A percentile compares a stretch with the other conserved stretches of the same genome.
These are phyloP conservation scores for Pythium aquatile DNA, from an alignment of 352 stramenopile species.

Conservation along the genomic window DNA sequence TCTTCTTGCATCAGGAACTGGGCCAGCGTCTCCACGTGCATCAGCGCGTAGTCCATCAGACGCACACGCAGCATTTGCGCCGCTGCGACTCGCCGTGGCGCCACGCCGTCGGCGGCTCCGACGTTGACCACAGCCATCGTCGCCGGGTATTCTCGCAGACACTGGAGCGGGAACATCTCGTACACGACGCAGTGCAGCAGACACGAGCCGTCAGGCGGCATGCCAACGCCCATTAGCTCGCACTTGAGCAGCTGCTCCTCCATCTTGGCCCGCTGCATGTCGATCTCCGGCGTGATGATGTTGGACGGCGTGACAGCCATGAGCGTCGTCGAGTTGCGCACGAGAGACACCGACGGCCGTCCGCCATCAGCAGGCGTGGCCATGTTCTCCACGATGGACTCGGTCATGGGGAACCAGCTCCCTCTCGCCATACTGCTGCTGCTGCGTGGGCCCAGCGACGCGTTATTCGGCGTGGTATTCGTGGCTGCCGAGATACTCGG, in stretches of 20 bases:
- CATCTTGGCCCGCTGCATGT: slow-evolving; percentile 78
- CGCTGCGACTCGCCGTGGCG: slow-evolving; percentile 61
- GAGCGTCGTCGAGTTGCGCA: slow-evolving; percentile 37
- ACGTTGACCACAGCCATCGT: slow-evolving; percentile 83
- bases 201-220: slow-evolving; percentile 80
- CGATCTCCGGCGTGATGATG: slow-evolving; percentile 65
- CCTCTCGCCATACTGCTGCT: slow-evolving; percentile 33
- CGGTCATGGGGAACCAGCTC: slow-evolving; percentile 62
- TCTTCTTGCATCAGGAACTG: slow-evolving; percentile 71
- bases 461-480: slow-evolving; percentile 27
- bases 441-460: slow-evolving; percentile 29
- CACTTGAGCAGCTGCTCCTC: slow-evolving; percentile 61
- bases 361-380: slow-evolving; percentile 10
- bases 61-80: slow-evolving; percentile 62
- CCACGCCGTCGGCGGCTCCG: slow-evolving; percentile 72
- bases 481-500: slow-evolving; percentile 27
- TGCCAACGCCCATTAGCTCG: slow-evolving; percentile 69
- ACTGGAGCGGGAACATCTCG: slow-evolving; percentile 83
- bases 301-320: slow-evolving; percentile 64
- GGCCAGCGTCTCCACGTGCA: slow-evolving; percentile 55
- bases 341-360: slow-evolving; percentile 37
- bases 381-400: slow-evolving; percentile 22
- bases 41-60: slow-evolving; percentile 73
- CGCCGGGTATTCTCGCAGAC: slow-evolving; percentile 62
- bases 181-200: slow-evolving; percentile 84